A percentile compares a stretch with the other conserved stretches of the same genome.
Conservation (phyloP, 768 basidiomycete species). For the Sutorius australiensis region DNA sequence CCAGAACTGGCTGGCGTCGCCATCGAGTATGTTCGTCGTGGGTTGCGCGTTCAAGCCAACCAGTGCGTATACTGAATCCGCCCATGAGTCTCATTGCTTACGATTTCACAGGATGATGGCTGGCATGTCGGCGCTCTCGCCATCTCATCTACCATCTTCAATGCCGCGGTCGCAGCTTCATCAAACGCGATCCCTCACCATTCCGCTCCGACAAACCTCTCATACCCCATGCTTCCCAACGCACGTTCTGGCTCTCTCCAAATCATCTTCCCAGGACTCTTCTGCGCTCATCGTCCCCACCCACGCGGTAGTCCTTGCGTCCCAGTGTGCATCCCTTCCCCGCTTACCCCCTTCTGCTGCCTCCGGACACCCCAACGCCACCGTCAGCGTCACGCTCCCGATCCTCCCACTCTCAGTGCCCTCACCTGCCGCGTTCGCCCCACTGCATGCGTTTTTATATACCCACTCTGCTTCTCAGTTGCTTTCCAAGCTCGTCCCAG, state of each 20-base stretch:
- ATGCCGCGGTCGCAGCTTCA: slow-evolving; percentile 32
- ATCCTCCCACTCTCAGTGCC: slow-evolving; percentile 63
- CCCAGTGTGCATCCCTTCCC: slow-evolving; percentile 64
- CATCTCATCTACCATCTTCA: slow-evolving; percentile 39
- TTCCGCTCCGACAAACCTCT: slow-evolving; percentile 30
- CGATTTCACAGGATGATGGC: slow-evolving; percentile 35
- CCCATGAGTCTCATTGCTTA: slow-evolving; percentile 27
- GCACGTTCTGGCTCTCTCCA: slow-evolving; percentile 49
- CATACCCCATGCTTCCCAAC: slow-evolving; percentile 37
- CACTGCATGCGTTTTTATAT: slow-evolving; percentile 64
- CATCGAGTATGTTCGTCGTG: slow-evolving; percentile 58
- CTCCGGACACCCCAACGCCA: slow-evolving; percentile 31
- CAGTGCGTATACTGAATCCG: slow-evolving; percentile 33
- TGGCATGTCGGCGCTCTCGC: slow-evolving; percentile 44
- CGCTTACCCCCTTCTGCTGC: slow-evolving; percentile 41
- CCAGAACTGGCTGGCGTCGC: slow-evolving; percentile 50
- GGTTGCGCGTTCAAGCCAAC: slow-evolving; percentile 43
- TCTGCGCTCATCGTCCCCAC: slow-evolving; percentile 54
- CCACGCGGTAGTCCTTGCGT: slow-evolving; percentile 66
- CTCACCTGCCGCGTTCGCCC: slow-evolving; percentile 55
- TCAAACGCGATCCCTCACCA: slow-evolving; percentile 28
- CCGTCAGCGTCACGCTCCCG: slow-evolving; percentile 46
- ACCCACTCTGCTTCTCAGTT: slow-evolving; percentile 52
- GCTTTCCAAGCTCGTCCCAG: slow-evolving; percentile 45
- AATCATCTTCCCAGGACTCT: slow-evolving; percentile 28